Evolutionary conservation across 192 early-diverging fungal species (phyloP).

Genomic region (Thamnidium elegans): DNA sequence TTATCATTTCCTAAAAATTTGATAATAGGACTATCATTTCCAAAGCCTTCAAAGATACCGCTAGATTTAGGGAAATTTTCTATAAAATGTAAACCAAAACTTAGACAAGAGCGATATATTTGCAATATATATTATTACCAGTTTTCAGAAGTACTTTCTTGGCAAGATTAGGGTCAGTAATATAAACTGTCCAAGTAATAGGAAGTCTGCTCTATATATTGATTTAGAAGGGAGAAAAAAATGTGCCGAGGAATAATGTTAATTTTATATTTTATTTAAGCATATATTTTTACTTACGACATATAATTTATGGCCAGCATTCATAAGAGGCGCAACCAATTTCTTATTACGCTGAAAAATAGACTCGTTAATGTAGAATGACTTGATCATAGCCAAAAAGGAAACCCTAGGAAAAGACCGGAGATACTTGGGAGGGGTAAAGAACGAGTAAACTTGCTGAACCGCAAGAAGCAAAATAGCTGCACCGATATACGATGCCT

Average conservation of each 20-base stretch:
- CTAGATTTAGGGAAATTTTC: conserved; percentile 10
- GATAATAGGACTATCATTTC: neutral
- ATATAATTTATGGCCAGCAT: neutral
- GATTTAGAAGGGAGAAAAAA: neutral
- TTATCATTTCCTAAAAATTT: conserved; percentile 18
- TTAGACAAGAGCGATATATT: neutral
- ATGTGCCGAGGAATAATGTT: neutral
- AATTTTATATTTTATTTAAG: neutral
- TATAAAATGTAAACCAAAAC: neutral
- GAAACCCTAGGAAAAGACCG: neutral
- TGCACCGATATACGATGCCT: conserved; percentile 7
- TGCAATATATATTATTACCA: neutral
- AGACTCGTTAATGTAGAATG: neutral
- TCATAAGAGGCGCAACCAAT: neutral
- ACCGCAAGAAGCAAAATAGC: neutral
- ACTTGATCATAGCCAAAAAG: conserved; percentile 5
- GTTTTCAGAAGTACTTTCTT: conserved; percentile 1
- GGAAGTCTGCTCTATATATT: neutral
- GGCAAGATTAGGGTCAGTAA: conserved; percentile 4
- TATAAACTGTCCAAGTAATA: neutral
- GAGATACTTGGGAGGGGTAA: neutral
- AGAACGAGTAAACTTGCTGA: neutral
- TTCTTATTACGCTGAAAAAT: neutral
- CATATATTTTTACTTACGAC: neutral
- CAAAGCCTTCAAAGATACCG: neutral